Conservation (phyloP, 2,329 filamentous ascomycete species). For the Aspergillus costaricaensis region DNA sequence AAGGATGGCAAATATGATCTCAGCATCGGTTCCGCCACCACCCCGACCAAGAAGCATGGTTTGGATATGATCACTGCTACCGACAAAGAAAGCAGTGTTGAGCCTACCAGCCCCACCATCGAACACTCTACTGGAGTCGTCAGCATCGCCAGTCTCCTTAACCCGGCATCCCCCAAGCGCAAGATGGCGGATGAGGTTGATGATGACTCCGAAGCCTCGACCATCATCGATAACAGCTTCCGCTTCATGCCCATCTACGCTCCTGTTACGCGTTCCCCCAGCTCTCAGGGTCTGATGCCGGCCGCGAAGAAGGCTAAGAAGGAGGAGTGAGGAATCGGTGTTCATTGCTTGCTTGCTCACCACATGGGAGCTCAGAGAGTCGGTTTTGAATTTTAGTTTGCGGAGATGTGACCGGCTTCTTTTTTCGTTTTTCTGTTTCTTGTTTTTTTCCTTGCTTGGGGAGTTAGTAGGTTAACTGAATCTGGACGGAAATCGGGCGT, state of each 20-base stretch:
- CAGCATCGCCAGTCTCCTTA: neutral
- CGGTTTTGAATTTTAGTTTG: no score
- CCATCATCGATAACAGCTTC: neutral
- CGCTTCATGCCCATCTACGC: no score
- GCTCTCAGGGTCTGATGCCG: neutral
- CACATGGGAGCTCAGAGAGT: no score
- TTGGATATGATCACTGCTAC: no score
- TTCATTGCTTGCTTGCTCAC: no score
- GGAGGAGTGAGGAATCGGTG: neutral
- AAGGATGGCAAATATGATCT: slow-evolving; percentile 8
- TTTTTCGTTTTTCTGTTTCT: no score
- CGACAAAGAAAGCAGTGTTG: neutral
- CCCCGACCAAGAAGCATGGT: neutral
- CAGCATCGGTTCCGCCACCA: neutral
- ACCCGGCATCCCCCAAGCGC: slow-evolving; percentile 1
- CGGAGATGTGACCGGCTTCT: no score
- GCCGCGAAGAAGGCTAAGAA: neutral
- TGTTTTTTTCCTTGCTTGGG: neutral
- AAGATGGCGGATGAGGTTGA: slow-evolving; percentile 10
- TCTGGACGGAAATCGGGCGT: neutral
- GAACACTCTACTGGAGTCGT: no score
- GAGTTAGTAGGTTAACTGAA: neutral
- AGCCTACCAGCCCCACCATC: neutral
- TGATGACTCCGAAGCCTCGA: neutral
- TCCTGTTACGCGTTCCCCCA: no score